A percentile compares a stretch with the other conserved stretches of the same genome.
Evolutionary conservation across 1,139 yeast genomes (phyloP).

Genomic region (Saccharomyces hybrid): DNA sequence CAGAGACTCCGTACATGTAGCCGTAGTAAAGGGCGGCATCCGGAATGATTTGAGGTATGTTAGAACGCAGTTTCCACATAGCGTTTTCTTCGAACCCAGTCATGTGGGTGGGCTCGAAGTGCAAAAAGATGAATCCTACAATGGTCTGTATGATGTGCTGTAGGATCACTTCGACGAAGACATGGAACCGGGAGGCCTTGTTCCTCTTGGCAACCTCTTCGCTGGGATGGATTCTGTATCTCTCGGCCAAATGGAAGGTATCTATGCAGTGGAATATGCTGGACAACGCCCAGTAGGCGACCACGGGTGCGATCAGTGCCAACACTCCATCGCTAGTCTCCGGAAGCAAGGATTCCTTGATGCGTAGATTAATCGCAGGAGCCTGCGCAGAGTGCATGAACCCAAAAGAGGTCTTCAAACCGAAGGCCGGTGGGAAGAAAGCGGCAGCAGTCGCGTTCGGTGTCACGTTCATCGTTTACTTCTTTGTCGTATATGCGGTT

Average conservation of each 20-base stretch:
- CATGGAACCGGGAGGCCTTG: conserved; percentile 62
- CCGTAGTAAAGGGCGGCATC: conserved; percentile 39
- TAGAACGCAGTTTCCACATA: conserved; percentile 58
- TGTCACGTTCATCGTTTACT: background rate
- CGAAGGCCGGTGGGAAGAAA: conserved; percentile 10
- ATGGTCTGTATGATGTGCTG: conserved; percentile 80
- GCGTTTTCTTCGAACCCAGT: conserved; percentile 68
- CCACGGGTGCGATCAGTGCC: conserved; percentile 66
- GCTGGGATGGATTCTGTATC: conserved; percentile 83
- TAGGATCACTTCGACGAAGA: conserved; percentile 67
- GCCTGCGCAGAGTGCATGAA: conserved; percentile 18
- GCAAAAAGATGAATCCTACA: conserved; percentile 51
- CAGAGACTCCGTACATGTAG: conserved; percentile 57
- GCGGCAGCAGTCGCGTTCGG: conserved; percentile 3
- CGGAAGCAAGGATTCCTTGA: conserved; percentile 14
- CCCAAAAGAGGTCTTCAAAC: conserved; percentile 13
- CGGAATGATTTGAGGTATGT: conserved; percentile 38
- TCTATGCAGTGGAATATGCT: conserved; percentile 69
- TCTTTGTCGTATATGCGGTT: background rate
- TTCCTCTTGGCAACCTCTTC: conserved; percentile 73
- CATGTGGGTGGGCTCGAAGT: conserved; percentile 52
- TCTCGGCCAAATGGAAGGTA: conserved; percentile 63
- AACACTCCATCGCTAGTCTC: conserved; percentile 51
- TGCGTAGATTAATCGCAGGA: conserved; percentile 12
- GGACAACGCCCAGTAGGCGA: conserved; percentile 78